Evolutionary conservation across 148 eudicot species (phyloP), one percentile per base, ranked within the genome.

Genomic region (Pouteria glomerata): DNA sequence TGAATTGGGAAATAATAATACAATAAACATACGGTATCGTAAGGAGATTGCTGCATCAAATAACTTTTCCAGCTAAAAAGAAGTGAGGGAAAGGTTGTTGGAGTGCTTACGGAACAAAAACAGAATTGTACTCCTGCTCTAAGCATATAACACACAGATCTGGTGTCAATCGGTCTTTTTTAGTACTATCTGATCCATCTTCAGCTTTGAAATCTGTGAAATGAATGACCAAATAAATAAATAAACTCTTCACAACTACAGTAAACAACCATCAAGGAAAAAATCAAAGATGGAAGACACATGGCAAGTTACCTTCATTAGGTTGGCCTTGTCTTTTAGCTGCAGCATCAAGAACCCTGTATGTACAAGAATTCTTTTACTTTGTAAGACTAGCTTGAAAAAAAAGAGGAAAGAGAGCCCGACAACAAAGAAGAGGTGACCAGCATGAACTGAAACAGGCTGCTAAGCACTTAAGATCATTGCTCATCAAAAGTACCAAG

Each of bases 61-160:
- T 21, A 67, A 50, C 34, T 73, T 12, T 44, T 6, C 41, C 33
- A 41, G 65, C 50, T 59, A 23, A 66, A 57, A 31, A 53, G 10
- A 60, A 53, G 33, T 6, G 16, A 39, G 53, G 56, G 5, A 27
- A 23, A 45, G 55, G 42, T 27, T 37, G 39, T 18, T 29, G 33
- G 56, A 37, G 50, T 56, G 50, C 97, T 89, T 92, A 95, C 99
- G 93, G 92, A 72, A 92, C 97, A 84, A 95, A 95, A 69, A 95
- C 99, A 45, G 99, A 89, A 79, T 95, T 92, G 78, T 95, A 95
- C 74, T 89, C 89, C 71, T 90, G 88, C 86, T 91, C 99, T 72
- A 95, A 84, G 84, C 99, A 95, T 82, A 95, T 95, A 63, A 92
- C 99, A 79, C 99, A 95, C 10, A 95, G 81, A 84, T 95, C 97